Percentiles rank a stretch among this genome's conserved stretches.
These are phyloP conservation scores for Xylaria sp. DNA, from an alignment of 2,329 filamentous ascomycete genomes.

Conservation along the genomic window DNA sequence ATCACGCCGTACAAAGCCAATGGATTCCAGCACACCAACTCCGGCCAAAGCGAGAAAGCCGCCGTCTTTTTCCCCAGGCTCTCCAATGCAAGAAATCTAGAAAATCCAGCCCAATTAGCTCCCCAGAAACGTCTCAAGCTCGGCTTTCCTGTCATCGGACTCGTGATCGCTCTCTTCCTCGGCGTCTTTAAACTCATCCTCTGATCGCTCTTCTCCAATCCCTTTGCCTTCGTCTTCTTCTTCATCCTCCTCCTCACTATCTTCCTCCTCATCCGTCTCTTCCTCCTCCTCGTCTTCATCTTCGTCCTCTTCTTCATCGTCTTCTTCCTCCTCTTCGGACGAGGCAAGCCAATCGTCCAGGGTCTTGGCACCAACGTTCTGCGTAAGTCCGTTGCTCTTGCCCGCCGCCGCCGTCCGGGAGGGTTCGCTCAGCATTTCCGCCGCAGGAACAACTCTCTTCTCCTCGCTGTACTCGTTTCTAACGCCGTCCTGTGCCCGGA, in stretches of 20 bases:
- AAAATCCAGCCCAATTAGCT: conserved; percentile 21
- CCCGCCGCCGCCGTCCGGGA: conserved; percentile 39
- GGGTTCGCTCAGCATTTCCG: conserved; percentile 65
- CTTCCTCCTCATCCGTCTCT: conserved; percentile 54
- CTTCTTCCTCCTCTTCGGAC: conserved; percentile 63
- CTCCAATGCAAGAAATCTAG: background rate
- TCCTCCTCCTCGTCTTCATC: conserved; percentile 53
- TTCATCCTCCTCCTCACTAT: conserved; percentile 55
- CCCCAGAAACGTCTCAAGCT: conserved; percentile 45
- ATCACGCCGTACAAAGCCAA: background rate
- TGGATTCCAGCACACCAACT: too few relatives aligned
- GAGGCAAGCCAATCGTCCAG: conserved; percentile 87
- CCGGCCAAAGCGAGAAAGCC: too few relatives aligned
- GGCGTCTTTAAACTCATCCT: conserved; percentile 49
- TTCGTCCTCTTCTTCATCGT: conserved; percentile 56
- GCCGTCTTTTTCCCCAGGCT: background rate
- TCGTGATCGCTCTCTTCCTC: conserved; percentile 48
- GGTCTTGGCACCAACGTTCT: conserved; percentile 68
- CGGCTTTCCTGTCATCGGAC: conserved; percentile 43
- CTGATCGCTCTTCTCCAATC: conserved; percentile 46
- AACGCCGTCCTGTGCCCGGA: conserved; percentile 53
- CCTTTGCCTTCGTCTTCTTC: conserved; percentile 55
- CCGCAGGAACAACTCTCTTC: conserved; percentile 56
- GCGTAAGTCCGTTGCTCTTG: conserved; percentile 55
- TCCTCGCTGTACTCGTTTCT: conserved; percentile 44